Evolutionary conservation across 768 basidiomycete species (phyloP).

Genomic region (Udeniomyces megalosporus): DNA sequence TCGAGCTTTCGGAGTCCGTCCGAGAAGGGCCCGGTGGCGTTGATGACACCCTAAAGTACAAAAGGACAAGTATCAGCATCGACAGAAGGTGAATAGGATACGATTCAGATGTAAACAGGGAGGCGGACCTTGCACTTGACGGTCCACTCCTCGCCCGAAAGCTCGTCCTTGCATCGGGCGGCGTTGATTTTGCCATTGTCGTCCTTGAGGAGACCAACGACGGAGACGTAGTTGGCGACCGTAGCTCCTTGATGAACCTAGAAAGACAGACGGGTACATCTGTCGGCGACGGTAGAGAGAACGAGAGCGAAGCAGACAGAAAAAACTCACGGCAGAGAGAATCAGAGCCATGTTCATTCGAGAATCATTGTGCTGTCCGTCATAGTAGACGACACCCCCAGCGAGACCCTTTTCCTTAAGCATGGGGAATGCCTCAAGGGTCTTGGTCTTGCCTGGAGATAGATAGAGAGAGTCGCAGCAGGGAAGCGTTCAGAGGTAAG

Average conservation of each 20-base stretch:
- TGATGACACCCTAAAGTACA: slow-evolving; percentile 63
- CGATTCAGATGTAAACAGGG: neutral
- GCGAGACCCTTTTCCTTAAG: slow-evolving; percentile 80
- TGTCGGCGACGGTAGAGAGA: neutral
- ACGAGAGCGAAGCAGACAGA: neutral
- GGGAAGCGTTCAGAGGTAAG: no score
- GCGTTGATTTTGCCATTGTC: slow-evolving; percentile 41
- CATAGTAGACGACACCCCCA: slow-evolving; percentile 92
- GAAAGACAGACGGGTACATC: neutral
- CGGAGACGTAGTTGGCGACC: slow-evolving; percentile 78
- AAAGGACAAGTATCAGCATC: no score
- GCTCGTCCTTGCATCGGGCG: slow-evolving; percentile 58
- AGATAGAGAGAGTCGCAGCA: neutral
- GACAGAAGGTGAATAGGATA: no score
- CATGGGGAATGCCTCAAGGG: slow-evolving; percentile 90
- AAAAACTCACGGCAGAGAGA: slow-evolving; percentile 51
- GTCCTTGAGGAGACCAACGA: slow-evolving; percentile 55
- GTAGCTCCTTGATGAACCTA: slow-evolving; percentile 34
- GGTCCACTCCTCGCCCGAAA: slow-evolving; percentile 67
- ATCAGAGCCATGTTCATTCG: slow-evolving; percentile 94
- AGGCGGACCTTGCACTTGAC: slow-evolving; percentile 55
- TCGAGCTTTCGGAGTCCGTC: slow-evolving; percentile 74
- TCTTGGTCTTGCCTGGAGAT: slow-evolving; percentile 55
- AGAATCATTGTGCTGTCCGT: slow-evolving; percentile 96
- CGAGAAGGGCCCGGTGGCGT: slow-evolving; percentile 89